Conservation (phyloP, 2,329 filamentous ascomycete species). For the Aphanocladium album region DNA sequence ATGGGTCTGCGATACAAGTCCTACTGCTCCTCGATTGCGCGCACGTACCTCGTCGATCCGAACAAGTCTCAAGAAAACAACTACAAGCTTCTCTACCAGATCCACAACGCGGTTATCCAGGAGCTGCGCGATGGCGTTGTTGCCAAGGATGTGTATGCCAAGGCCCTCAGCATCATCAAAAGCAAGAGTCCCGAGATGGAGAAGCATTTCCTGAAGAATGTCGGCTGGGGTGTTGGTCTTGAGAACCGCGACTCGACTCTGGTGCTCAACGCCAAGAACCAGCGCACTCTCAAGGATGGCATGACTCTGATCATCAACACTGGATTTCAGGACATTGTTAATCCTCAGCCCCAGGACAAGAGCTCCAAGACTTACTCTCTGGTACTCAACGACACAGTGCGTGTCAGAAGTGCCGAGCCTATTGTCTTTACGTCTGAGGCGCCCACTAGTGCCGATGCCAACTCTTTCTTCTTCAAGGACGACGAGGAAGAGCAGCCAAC, state of each 20-base stretch:
- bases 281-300: slow-evolving; percentile 78
- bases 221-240: slow-evolving; percentile 88
- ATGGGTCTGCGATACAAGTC: slow-evolving; percentile 93
- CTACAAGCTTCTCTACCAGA: slow-evolving; percentile 79
- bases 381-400: slow-evolving; percentile 87
- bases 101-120: slow-evolving; percentile 87
- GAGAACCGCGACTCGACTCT: slow-evolving; percentile 83
- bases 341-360: slow-evolving; percentile 82
- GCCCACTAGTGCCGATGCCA: slow-evolving; percentile 83
- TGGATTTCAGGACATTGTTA: slow-evolving; percentile 84
- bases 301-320: slow-evolving; percentile 94
- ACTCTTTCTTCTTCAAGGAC: slow-evolving; percentile 98
- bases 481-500: slow-evolving; percentile 81
- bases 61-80: slow-evolving; percentile 93
- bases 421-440: slow-evolving; percentile 93
- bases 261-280: slow-evolving; percentile 81
- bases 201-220: slow-evolving; percentile 88
- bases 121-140: slow-evolving; percentile 81
- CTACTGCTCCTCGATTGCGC: slow-evolving; percentile 86
- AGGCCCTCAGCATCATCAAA: slow-evolving; percentile 74
- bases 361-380: slow-evolving; percentile 85
- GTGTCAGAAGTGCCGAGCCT: slow-evolving; percentile 72
- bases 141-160: slow-evolving; percentile 87
- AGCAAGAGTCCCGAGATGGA: slow-evolving; percentile 92
- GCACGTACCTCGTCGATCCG: slow-evolving; percentile 94